Percentiles rank a stretch among this genome's conserved stretches.
Conservation (phyloP, 2,329 filamentous ascomycete species). For the Hypoxylon sp. region DNA sequence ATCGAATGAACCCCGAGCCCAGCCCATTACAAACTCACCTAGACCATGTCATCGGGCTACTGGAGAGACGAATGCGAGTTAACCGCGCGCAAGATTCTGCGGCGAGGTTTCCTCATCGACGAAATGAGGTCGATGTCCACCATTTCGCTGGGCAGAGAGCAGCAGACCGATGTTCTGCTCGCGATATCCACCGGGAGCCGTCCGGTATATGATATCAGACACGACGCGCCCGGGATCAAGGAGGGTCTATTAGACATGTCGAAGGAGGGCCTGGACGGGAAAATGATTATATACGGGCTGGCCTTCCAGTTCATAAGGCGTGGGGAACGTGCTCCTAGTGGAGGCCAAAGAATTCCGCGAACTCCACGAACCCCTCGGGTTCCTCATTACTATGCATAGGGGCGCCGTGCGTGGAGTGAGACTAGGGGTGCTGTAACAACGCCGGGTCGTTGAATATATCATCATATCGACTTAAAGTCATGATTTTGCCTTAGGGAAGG, state of each 20-base stretch:
- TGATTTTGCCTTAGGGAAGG: neutral
- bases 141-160: constrained; percentile 27
- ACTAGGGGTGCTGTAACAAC: constrained; percentile 21
- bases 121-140: constrained; percentile 10
- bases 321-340: neutral
- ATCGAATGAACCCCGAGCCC: neutral
- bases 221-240: constrained; percentile 24
- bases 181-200: constrained; percentile 26
- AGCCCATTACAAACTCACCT: neutral
- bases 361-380: neutral
- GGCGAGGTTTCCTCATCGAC: constrained; percentile 31
- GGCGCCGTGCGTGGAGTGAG: neutral
- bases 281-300: constrained; percentile 41
- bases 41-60: neutral
- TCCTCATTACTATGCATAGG: neutral
- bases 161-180: constrained; percentile 17
- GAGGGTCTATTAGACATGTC: constrained; percentile 39
- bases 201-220: constrained; percentile 13
- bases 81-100: constrained; percentile 24
- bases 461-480: neutral
- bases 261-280: constrained; percentile 30
- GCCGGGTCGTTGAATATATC: neutral
- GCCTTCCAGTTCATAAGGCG: constrained; percentile 34
- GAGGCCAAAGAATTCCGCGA: neutral
- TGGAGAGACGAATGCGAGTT: constrained; percentile 30